phyloP scores from a whole-genome alignment of 257 asterid species.

The Misopates orontium region DNA sequence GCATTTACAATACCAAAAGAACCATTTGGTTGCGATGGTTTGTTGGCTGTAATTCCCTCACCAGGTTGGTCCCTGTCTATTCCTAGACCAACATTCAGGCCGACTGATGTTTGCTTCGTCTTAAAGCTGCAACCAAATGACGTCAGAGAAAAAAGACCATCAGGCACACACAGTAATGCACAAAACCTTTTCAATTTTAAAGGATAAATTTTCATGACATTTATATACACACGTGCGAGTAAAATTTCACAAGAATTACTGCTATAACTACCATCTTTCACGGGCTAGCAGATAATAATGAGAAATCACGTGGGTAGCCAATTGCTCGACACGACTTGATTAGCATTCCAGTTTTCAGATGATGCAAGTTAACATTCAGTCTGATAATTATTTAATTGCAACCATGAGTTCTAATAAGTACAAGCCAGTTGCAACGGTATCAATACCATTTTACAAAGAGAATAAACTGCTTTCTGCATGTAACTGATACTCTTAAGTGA shows the following conservation, averaged over 20 bases:
- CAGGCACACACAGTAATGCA: neutral
- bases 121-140: conserved; percentile 55
- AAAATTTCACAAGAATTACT: neutral
- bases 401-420: neutral
- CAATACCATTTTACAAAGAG: neutral
- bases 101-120: conserved; percentile 59
- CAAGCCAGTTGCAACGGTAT: neutral
- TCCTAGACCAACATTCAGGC: conserved; percentile 72
- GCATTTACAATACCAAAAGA: conserved; percentile 57
- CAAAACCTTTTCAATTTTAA: neutral
- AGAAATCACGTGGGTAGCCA: neutral
- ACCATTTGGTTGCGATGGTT: conserved; percentile 29
- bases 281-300: neutral
- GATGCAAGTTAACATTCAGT: neutral
- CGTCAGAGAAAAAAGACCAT: conserved; percentile 1
- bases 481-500: neutral
- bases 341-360: too few relatives aligned
- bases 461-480: neutral
- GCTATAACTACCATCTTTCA: neutral
- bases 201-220: neutral
- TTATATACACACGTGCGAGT: too few relatives aligned
- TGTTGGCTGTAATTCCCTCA: conserved; percentile 33
- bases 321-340: neutral
- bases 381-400: neutral
- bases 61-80: conserved; percentile 29